Evolutionary conservation across 2,329 filamentous ascomycete genomes (phyloP), one percentile per base, ranked within the genome.

Genomic region (Onygena corvina): DNA sequence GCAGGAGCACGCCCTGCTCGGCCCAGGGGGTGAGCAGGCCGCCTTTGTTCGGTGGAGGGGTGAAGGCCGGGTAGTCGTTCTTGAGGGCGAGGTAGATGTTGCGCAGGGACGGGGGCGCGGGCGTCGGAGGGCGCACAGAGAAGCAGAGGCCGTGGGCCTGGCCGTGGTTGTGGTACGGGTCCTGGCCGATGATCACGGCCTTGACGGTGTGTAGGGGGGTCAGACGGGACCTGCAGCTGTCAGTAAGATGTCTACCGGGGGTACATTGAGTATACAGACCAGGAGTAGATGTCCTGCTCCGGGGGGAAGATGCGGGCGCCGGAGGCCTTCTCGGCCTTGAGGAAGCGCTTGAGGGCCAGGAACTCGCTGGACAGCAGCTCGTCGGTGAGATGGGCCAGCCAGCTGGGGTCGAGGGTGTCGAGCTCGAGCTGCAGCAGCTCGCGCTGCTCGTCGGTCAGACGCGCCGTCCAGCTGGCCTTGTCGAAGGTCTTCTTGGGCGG

Each of bases 91-190:
- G 88, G 73, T 93, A 98, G 71, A 98, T 95, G 70, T 98, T 98
- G 59, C 80, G 79, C 12, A 98, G 80, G 1, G 87, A 94, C 0
- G 90, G 89, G 0, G 92, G 92, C 1, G 90, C 87, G 3, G 79
- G 79, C 0, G 87, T 94, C 0, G 92, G 92, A 2, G 90, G 83
- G 7, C 86, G 85, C 49, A 96, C 89, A 44, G 87, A 94, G 75
- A 98, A 98, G 64, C 86, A 90, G 52, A 98, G 81, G 36, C 92
- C 92, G 66, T 96, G 92, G 46, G 92, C 92, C 73, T 98, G 92
- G 67, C 93, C 93, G 64, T 80, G 67, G 65, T 94, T 94, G 72
- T 98, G 92, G 67, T 98, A 98, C 2, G 92, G 92, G 64, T 98
- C 92, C 71, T 98, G 92, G 56, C 92, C 92, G 49, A 96, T 68